A percentile compares a stretch with the other conserved stretches of the same genome.
phyloP scores from a whole-genome alignment of 257 asterid genomes.

The Plantago ovata region DNA sequence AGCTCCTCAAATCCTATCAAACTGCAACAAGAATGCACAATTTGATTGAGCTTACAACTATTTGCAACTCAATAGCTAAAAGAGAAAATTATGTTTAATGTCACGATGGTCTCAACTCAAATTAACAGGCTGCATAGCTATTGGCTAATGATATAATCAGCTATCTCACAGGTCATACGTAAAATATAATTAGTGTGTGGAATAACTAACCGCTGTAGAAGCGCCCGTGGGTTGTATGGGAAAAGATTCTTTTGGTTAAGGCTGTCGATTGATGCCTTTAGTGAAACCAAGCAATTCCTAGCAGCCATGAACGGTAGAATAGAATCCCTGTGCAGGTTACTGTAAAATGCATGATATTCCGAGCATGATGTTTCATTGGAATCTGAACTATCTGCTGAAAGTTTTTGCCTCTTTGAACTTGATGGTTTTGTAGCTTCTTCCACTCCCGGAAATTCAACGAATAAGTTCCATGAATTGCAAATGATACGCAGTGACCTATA shows the following conservation, averaged over 20 bases:
- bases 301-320: constrained; percentile 45
- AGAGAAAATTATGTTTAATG: no score
- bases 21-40: constrained; percentile 39
- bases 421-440: constrained; percentile 22
- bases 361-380: constrained; percentile 20
- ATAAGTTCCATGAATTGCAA: constrained; percentile 66
- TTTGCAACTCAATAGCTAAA: not conserved
- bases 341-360: constrained; percentile 15
- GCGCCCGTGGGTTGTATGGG: constrained; percentile 81
- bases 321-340: constrained; percentile 19
- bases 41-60: not conserved
- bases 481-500: constrained; percentile 65
- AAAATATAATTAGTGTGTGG: not conserved
- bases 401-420: constrained; percentile 45
- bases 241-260: constrained; percentile 70
- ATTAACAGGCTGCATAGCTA: no score
- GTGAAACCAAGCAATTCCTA: constrained; percentile 60
- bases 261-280: constrained; percentile 54
- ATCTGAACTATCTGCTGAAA: constrained; percentile 21
- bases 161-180: no score
- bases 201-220: constrained; percentile 58
- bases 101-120: no score
- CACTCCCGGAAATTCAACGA: constrained; percentile 53
- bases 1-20: constrained; percentile 68
- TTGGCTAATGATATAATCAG: no score